Conservation (phyloP, 176 grass and related monocot genomes). For the Echinochloa phyllopogon region DNA sequence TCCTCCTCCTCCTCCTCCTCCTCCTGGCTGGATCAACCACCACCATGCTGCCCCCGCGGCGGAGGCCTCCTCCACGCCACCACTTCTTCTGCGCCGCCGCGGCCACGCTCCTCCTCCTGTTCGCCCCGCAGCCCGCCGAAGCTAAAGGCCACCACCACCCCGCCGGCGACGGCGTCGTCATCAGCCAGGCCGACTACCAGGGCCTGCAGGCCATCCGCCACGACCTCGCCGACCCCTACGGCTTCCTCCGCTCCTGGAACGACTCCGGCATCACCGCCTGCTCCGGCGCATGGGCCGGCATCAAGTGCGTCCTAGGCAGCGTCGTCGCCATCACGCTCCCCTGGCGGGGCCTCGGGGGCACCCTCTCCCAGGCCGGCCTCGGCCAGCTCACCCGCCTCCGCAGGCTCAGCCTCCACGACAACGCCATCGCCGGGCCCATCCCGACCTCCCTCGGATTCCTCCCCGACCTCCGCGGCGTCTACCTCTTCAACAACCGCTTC, state of each 20-base stretch:
- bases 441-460: slow-evolving; percentile 50
- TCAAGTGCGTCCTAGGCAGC: slow-evolving; percentile 68
- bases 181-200: slow-evolving; percentile 58
- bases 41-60: not conserved
- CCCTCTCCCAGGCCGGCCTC: slow-evolving; percentile 46
- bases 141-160: not conserved
- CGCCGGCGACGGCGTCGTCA: slow-evolving; percentile 56
- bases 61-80: not conserved
- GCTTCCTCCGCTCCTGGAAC: slow-evolving; percentile 71
- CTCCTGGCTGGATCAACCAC: too few species aligned
- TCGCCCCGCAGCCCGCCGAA: not conserved
- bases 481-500: slow-evolving; percentile 84
- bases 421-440: slow-evolving; percentile 46
- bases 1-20: not conserved
- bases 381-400: slow-evolving; percentile 58
- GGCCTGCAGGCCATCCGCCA: slow-evolving; percentile 70
- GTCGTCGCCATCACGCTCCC: slow-evolving; percentile 70
- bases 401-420: slow-evolving; percentile 72
- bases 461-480: slow-evolving; percentile 59
- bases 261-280: slow-evolving; percentile 64
- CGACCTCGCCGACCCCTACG: slow-evolving; percentile 51
- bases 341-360: slow-evolving; percentile 49
- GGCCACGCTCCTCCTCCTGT: slow-evolving; percentile 11
- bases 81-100: not conserved
- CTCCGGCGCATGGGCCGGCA: slow-evolving; percentile 60